Base-by-base conservation (phyloP, 179 eudicot genomes). In the Silene coronaria region DNA sequence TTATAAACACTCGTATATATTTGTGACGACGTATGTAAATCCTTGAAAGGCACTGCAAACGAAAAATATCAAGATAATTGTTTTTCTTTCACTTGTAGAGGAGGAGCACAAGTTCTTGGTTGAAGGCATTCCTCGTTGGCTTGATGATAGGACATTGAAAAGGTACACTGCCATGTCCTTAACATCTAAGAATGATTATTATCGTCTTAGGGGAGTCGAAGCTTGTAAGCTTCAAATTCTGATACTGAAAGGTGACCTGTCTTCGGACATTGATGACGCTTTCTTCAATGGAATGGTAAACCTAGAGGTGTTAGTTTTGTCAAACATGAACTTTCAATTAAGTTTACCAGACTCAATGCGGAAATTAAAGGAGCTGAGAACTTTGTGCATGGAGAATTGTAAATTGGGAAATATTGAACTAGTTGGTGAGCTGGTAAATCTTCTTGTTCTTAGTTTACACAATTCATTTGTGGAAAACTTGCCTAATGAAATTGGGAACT, bases 281-380 rank as follows among this genome's bases (percentile, higher is more conserved):
- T 76, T 68, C 73, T 76, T 57, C 69, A 8, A 38, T 1, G 42
- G 67, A 9, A 69, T 68, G 79, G 45, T 8, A 10, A 58, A 24
- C 24, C 46, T 76, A n/a, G 26, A 36, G 8, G 74, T 81, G 9
- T 67, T 81, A 77, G 80, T 22, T 6, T n/a, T n/a, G n/a, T n/a
- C n/a, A n/a, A n/a, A n/a, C n/a, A n/a, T n/a, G n/a, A n/a, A n/a
- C n/a, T n/a, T n/a, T n/a, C n/a, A n/a, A n/a, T n/a, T n/a, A n/a
- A n/a, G n/a, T n/a, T n/a, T n/a, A n/a, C n/a, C n/a, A n/a, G n/a
- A n/a, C n/a, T n/a, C n/a, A n/a, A n/a, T n/a, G n/a, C n/a, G n/a
- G n/a, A n/a, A n/a, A n/a, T n/a, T n/a, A n/a, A n/a, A n/a, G n/a
- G n/a, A n/a, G n/a, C n/a, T n/a, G n/a, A n/a, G n/a, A n/a, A n/a